Evolutionary conservation across 305 asterid species (phyloP).

Genomic region (Fraxinus dipetala): DNA sequence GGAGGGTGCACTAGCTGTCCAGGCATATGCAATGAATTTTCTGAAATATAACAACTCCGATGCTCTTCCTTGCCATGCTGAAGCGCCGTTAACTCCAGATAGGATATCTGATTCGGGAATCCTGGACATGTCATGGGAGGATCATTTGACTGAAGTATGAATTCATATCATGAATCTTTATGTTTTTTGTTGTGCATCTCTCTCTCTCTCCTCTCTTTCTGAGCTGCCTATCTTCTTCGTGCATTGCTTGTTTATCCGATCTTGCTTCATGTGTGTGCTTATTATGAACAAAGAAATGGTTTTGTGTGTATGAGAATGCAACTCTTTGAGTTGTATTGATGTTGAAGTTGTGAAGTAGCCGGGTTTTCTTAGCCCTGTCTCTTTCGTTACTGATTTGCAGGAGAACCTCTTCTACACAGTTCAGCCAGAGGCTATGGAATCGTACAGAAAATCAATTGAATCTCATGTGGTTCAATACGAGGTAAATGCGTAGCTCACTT

Average conservation of each 20-base stretch:
- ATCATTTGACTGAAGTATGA: constrained; percentile 65
- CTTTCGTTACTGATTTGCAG: constrained; percentile 40
- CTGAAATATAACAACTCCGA: constrained; percentile 43
- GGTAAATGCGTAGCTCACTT: constrained; percentile 46
- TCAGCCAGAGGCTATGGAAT: constrained; percentile 66
- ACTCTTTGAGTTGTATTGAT: constrained; percentile 5
- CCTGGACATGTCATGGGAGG: constrained; percentile 55
- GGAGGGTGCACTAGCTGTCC: constrained; percentile 44
- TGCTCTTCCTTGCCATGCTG: constrained; percentile 39
- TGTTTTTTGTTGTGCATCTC: constrained; percentile 18
- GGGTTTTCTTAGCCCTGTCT: constrained; percentile 22
- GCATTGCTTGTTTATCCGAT: constrained; percentile 3
- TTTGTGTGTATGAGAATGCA: constrained; percentile 19
- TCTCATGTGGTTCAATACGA: constrained; percentile 54
- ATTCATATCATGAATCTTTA: constrained; percentile 17
- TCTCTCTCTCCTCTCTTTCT: not conserved
- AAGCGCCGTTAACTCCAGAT: constrained; percentile 63
- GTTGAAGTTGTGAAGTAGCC: constrained; percentile 16
- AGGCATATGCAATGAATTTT: constrained; percentile 70
- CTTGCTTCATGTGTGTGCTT: constrained; percentile 20
- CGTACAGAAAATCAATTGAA: constrained; percentile 66
- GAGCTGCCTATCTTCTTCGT: not conserved
- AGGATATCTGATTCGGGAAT: constrained; percentile 54
- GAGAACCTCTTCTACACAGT: constrained; percentile 73
- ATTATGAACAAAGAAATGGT: constrained; percentile 15